Evolutionary conservation across 2,329 filamentous ascomycete species (phyloP), one percentile per base, ranked within the genome.

Genomic region (Neopestalotiopsis rosae): DNA sequence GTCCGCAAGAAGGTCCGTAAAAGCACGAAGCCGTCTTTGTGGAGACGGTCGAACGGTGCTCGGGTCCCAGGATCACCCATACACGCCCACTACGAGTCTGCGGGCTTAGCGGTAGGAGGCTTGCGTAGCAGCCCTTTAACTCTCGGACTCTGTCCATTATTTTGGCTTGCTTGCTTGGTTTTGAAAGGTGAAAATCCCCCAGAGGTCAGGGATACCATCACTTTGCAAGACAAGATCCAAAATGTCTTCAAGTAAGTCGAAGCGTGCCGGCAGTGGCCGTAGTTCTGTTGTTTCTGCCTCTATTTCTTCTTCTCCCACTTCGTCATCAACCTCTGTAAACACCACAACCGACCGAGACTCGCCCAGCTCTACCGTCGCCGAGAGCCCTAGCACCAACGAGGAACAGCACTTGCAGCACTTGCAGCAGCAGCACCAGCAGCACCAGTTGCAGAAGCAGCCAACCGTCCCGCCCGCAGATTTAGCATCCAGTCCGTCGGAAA

Each of bases 181-280:
- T 28, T 38, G 34, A 38, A 38, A 38, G 34, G n/a, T 38, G 30
- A 30, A 38, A 65, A 57, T 20, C 32, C 30, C 32, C 45, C 24
- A 28, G 24, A 57, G 63, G 66, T 30, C 59, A 62, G 32, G 57
- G 66, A 45, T 42, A 42, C 40, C 65, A 24, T 63, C 56, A 58
- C 42, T 12, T 52, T 66, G 52, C 45, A 56, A 38, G 49, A n/a
- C 28, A 67, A 61, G 45, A 28, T 17, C 45, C 45, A 68, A 62
- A 40, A 72, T 72, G 71, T 42, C 67, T 69, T 72, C 68, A 63
- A 71, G 71, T 72, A 72, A 68, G 71, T 72, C 69, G 52, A 28
- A 65, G 34, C 67, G 63, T 58, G 66, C 69, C 66, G 66, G 67
- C 58, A 45, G 56, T 38, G 69, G 66, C 62, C 63, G 63, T 38